Evolutionary conservation across 2,329 filamentous ascomycete genomes (phyloP), one percentile per base, ranked within the genome.

Genomic region (Eurotiales sp.): DNA sequence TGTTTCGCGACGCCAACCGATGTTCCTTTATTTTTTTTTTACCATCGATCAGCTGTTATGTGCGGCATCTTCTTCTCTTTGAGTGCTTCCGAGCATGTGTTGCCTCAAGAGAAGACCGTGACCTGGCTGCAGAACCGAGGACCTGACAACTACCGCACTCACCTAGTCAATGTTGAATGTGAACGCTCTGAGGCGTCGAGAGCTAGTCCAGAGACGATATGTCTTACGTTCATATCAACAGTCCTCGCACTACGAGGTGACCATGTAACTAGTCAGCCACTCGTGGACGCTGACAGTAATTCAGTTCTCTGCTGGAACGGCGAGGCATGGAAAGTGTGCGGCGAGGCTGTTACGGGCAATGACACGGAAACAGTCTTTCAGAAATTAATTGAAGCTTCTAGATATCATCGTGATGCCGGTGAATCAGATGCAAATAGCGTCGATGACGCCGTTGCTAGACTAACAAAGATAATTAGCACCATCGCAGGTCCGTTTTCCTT

Each of bases 221-320:
- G 74, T 58, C 60, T 92, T 55, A 78, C 76, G 14, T 87, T 95
- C 62, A 80, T 83, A 11, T 93, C 92, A 6, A 95, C 90, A 0
- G 92, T 99, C 0, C 80, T 97, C n/a, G 85, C 90, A 3, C 76
- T 99, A n/a, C 83, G 93, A 60, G 92, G 92, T 22, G 79, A 83
- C 45, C 75, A 81, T 55, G 65, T 93, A 45, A 82, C 85, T 6
- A 66, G 72, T 29, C 93, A 97, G 67, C 93, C 93, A 2, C 79
- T 95, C 3, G 68, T 79, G 37, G 80, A 86, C 57, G 32, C 64
- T 2, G 56, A 60, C 0, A 78, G 78, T 0, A 77, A 78, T 3
- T 89, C 86, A 1, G 75, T 88, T 1, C 77, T 99, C 2, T 96
- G 92, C 77, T 99, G 93, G 93, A 99, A 99, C 64, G 93, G 93